These are phyloP conservation scores for Phascolomyces articulosus DNA, from an alignment of 371 early-diverging fungal species.

Conservation along the genomic window DNA sequence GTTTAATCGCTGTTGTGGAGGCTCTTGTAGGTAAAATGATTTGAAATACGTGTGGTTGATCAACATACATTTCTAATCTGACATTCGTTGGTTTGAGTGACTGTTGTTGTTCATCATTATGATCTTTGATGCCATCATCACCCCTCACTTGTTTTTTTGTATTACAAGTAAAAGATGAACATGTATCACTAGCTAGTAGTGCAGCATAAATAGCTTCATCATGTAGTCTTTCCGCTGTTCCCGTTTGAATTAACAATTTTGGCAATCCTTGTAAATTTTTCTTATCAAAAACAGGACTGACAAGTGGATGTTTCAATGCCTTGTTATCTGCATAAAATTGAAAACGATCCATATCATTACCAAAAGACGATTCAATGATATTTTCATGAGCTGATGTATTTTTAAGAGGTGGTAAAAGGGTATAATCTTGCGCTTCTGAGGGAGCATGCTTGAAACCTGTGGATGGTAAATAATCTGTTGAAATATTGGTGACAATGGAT, in stretches of 20 bases:
- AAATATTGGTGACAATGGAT: conserved; percentile 58
- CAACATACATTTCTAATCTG: conserved; percentile 53
- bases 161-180: conserved; percentile 13
- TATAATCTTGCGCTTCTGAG: conserved; percentile 42
- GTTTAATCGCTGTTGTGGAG: conserved; percentile 18
- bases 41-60: conserved; percentile 84
- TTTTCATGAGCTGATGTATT: too few relatives aligned
- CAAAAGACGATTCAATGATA: background rate
- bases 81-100: conserved; percentile 23
- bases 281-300: conserved; percentile 55
- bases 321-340: conserved; percentile 62
- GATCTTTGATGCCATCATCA: background rate
- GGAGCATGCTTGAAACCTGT: conserved; percentile 52
- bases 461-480: conserved; percentile 65
- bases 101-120: background rate
- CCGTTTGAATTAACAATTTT: conserved; percentile 59
- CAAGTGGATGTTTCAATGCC: conserved; percentile 47
- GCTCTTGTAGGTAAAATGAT: conserved; percentile 40
- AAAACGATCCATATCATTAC: conserved; percentile 36
- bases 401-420: conserved; percentile 27
- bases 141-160: background rate
- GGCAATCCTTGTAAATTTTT: conserved; percentile 43
- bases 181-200: conserved; percentile 30
- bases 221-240: conserved; percentile 65
- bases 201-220: conserved; percentile 64